A percentile compares a stretch with the other conserved stretches of the same genome.
Evolutionary conservation across 1,284 basidiomycete genomes (phyloP).

Genomic region (Phaffia rhodozyma): DNA sequence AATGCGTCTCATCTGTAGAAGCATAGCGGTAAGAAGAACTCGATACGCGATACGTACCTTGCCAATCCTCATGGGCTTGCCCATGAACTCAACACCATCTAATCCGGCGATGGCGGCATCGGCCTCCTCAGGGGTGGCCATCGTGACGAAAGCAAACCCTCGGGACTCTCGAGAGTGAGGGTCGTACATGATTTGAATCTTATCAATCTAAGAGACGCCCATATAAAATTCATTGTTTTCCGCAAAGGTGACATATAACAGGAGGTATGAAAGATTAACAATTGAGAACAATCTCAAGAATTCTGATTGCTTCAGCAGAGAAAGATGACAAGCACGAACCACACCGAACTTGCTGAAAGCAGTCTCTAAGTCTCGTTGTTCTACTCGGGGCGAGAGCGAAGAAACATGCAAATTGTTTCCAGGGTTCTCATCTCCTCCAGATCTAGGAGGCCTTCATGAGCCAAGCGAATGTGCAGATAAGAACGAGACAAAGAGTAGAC

Average conservation of each 20-base stretch:
- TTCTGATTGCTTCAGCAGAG: not conserved
- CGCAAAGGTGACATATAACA: not conserved
- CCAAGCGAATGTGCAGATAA: too few relatives aligned
- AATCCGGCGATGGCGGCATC: conserved; percentile 75
- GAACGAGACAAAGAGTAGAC: too few relatives aligned
- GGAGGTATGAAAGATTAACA: not conserved
- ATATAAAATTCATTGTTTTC: too few relatives aligned
- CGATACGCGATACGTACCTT: conserved; percentile 45
- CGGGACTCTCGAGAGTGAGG: conserved; percentile 92
- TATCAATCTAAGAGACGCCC: conserved; percentile 34
- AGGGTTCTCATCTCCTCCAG: conserved; percentile 45
- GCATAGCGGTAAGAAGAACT: not conserved
- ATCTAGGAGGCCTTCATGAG: not conserved
- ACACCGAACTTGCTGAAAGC: conserved; percentile 79
- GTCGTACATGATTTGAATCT: conserved; percentile 92
- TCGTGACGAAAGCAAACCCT: conserved; percentile 96
- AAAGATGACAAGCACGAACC: conserved; percentile 42
- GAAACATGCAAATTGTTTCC: conserved; percentile 97
- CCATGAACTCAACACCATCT: conserved; percentile 70
- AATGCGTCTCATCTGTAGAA: not conserved
- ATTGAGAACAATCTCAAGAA: not conserved
- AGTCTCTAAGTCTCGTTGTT: conserved; percentile 74
- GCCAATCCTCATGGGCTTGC: conserved; percentile 73
- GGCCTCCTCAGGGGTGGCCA: conserved; percentile 75
- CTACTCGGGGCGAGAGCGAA: conserved; percentile 64